Conservation (phyloP, 805 yeast genomes). For the Peterozyma xylosa region DNA sequence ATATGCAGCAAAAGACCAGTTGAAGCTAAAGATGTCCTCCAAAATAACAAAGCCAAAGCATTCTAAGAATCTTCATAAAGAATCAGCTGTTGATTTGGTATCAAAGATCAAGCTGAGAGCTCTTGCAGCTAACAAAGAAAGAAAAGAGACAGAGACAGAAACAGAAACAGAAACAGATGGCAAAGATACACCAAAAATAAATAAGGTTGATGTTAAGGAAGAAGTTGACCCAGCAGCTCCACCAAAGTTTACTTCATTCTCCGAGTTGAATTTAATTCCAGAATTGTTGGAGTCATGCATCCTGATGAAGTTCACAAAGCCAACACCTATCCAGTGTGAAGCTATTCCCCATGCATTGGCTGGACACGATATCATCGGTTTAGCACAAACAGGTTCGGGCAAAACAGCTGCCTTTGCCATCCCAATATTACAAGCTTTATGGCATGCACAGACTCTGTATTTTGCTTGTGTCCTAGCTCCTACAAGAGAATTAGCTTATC, state of each 20-base stretch:
- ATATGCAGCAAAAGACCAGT: too few relatives aligned
- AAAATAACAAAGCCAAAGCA: too few relatives aligned
- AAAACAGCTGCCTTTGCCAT: conserved; percentile 98
- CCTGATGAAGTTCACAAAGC: conserved; percentile 64
- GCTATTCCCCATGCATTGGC: conserved; percentile 86
- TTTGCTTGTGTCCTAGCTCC: conserved; percentile 87
- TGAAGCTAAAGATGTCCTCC: too few relatives aligned
- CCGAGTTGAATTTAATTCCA: conserved; percentile 59
- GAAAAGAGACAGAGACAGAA: conserved; percentile 10
- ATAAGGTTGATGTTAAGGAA: conserved; percentile 15
- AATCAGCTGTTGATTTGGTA: conserved; percentile 4
- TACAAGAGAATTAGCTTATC: conserved; percentile 79
- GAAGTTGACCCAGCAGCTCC: conserved; percentile 10
- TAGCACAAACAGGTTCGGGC: conserved; percentile 97
- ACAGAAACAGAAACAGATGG: conserved; percentile 2
- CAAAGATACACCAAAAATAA: conserved; percentile 9
- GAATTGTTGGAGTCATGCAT: conserved; percentile 77
- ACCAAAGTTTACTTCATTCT: conserved; percentile 27
- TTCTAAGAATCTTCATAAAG: conserved; percentile 1
- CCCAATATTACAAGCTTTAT: conserved; percentile 84
- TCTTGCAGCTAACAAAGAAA: conserved; percentile 15
- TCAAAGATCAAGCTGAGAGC: conserved; percentile 21
- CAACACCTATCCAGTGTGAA: conserved; percentile 91
- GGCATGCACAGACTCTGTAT: conserved; percentile 84
- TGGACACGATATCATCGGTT: conserved; percentile 90